Percentiles rank a stretch among this genome's conserved stretches.
Conservation (phyloP, 177 flowering plant genomes). For the Vitis hybrid region DNA sequence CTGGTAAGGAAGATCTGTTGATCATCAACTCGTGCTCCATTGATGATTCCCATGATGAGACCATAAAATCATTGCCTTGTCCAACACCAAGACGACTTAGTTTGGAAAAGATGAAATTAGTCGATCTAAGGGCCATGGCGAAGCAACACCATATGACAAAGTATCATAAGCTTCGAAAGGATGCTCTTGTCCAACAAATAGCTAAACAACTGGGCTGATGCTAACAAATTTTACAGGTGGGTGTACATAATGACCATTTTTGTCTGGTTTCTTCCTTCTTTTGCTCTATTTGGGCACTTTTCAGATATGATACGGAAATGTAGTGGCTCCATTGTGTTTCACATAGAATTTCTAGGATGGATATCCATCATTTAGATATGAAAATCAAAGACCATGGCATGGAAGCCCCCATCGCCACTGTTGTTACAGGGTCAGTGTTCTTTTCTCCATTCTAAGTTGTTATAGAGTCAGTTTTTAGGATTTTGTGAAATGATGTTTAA, state of each 20-base stretch:
- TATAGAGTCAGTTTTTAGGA: too few species aligned
- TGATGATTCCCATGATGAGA: not conserved
- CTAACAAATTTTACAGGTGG: not conserved
- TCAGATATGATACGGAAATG: too few species aligned
- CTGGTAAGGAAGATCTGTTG: constrained; percentile 3
- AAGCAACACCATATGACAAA: constrained; percentile 9
- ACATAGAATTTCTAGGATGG: too few species aligned
- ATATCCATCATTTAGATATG: too few species aligned
- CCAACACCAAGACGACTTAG: not conserved
- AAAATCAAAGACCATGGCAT: too few species aligned
- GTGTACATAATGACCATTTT: not conserved
- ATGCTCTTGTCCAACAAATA: constrained; percentile 11
- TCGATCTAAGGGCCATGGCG: constrained; percentile 21
- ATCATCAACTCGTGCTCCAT: constrained; percentile 1
- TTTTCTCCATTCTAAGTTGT: too few species aligned
- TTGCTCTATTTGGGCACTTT: too few species aligned
- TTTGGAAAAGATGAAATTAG: constrained; percentile 6
- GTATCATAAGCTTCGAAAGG: constrained; percentile 20
- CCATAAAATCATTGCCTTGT: not conserved
- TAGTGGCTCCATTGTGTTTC: too few species aligned
- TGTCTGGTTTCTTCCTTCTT: too few species aligned
- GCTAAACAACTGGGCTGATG: not conserved
- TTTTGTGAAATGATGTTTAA: too few species aligned
- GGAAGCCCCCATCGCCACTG: too few species aligned
- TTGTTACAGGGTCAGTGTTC: too few species aligned